Conservation (phyloP, 208 protist genomes). For the Zelonia costaricensis region DNA sequence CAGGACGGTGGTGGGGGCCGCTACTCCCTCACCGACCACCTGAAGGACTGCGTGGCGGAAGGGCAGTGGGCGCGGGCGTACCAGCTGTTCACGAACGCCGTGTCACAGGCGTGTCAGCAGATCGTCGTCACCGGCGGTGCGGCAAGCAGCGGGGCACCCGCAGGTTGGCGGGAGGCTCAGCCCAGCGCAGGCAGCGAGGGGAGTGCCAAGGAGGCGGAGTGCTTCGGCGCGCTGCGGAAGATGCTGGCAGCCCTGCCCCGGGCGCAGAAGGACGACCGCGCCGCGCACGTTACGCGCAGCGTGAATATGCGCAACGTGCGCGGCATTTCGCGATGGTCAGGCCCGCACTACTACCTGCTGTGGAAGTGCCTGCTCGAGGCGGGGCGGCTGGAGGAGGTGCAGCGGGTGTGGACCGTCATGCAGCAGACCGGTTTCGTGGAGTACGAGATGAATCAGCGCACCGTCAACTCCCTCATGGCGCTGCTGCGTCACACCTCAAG, state of each 20-base stretch:
- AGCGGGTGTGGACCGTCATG: constrained; percentile 69
- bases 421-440: constrained; percentile 66
- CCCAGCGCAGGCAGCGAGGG: too few relatives aligned
- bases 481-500: constrained; percentile 33
- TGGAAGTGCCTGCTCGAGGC: constrained; percentile 61
- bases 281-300: not conserved
- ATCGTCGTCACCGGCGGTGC: constrained; percentile 4
- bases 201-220: too few relatives aligned
- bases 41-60: constrained; percentile 63
- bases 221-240: constrained; percentile 38
- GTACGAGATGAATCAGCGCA: constrained; percentile 54
- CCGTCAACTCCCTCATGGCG: constrained; percentile 58
- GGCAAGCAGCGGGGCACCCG: not conserved
- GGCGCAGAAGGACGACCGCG: not conserved
- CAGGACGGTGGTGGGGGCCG: not conserved
- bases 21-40: constrained; percentile 57
- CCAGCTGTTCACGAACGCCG: constrained; percentile 50
- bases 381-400: constrained; percentile 46
- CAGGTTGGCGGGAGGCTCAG: too few relatives aligned
- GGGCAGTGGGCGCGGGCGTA: constrained; percentile 63
- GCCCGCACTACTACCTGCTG: constrained; percentile 69
- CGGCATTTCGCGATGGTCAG: constrained; percentile 72
- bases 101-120: constrained; percentile 26
- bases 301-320: constrained; percentile 16
- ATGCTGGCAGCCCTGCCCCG: constrained; percentile 36